Percentiles rank a stretch among this genome's conserved stretches.
These are phyloP conservation scores for Auxenochlorella pyrenoidosa DNA, from an alignment of 139 green algal genomes.

Conservation along the genomic window DNA sequence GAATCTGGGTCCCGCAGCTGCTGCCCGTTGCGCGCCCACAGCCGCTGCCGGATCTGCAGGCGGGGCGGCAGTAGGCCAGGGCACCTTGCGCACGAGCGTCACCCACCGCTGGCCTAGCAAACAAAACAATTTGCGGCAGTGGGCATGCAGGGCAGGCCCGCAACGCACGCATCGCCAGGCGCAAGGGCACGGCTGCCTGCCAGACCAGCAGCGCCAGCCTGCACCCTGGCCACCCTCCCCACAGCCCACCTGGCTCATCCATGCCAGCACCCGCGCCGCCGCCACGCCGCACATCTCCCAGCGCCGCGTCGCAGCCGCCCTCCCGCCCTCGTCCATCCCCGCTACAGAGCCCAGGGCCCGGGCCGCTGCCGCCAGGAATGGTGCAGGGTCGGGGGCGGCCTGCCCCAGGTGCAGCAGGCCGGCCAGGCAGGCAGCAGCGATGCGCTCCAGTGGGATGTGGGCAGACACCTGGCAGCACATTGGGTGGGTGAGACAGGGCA, in stretches of 20 bases:
- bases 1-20: too few relatives aligned
- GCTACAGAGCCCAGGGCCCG: not conserved
- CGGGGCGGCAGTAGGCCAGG: too few relatives aligned
- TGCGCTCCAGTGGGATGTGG: slow-evolving; percentile 50
- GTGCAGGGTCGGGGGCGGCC: not conserved
- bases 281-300: slow-evolving; percentile 20
- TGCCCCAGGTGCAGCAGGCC: slow-evolving; percentile 16
- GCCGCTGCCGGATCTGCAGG: slow-evolving; percentile 36
- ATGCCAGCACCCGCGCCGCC: slow-evolving; percentile 16
- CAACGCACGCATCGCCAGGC: too few relatives aligned
- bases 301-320: not conserved
- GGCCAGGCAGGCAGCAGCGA: slow-evolving; percentile 32
- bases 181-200: too few relatives aligned
- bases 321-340: not conserved
- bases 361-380: not conserved
- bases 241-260: slow-evolving; percentile 38
- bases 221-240: too few relatives aligned
- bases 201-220: too few relatives aligned
- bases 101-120: too few relatives aligned
- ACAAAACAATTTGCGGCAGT: not conserved
- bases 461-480: slow-evolving; percentile 41
- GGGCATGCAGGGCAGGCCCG: not conserved
- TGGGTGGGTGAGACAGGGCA: too few relatives aligned
- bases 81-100: too few relatives aligned
- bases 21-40: slow-evolving; percentile 60